Conservation (phyloP, 208 protist genomes). For the Leishmania major region DNA sequence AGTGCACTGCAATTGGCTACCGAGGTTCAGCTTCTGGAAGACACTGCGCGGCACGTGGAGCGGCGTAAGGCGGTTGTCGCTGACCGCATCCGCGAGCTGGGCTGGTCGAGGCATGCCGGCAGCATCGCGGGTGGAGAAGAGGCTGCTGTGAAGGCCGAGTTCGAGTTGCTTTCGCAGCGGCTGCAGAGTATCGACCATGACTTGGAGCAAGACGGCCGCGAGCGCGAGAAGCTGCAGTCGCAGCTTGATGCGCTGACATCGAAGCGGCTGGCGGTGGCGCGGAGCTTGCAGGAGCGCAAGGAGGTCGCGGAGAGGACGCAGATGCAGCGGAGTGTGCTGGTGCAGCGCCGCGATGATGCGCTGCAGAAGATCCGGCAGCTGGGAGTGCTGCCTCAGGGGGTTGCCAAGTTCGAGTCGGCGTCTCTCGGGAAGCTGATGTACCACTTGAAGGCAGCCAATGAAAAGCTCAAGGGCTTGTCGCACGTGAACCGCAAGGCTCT, state of each 20-base stretch:
- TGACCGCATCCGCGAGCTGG: conserved; percentile 69
- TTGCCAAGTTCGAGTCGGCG: conserved; percentile 26
- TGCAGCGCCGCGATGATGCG: conserved; percentile 87
- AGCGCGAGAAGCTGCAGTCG: conserved; percentile 49
- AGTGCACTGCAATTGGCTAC: conserved; percentile 59
- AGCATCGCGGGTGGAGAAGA: conserved; percentile 41
- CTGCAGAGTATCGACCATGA: conserved; percentile 42
- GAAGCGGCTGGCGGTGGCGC: conserved; percentile 38
- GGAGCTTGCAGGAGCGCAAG: conserved; percentile 61
- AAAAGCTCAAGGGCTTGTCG: conserved; percentile 87
- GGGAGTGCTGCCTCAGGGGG: conserved; percentile 80
- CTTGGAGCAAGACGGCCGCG: conserved; percentile 45
- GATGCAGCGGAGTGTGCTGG: conserved; percentile 64
- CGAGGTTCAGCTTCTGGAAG: conserved; percentile 72
- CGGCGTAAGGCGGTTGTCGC: conserved; percentile 52
- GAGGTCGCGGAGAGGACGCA: conserved; percentile 63
- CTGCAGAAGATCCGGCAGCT: conserved; percentile 92
- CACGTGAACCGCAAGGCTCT: conserved; percentile 99
- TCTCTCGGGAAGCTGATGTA: conserved; percentile 85
- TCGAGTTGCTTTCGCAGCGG: conserved; percentile 45
- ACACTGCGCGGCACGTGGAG: conserved; percentile 63
- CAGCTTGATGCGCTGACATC: conserved; percentile 49
- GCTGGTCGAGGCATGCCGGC: conserved; percentile 49
- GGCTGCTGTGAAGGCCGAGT: conserved; percentile 54
- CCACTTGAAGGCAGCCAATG: conserved; percentile 74